phyloP scores from a whole-genome alignment of 345 rosid genomes.

The Raphanus raphanistrum region DNA sequence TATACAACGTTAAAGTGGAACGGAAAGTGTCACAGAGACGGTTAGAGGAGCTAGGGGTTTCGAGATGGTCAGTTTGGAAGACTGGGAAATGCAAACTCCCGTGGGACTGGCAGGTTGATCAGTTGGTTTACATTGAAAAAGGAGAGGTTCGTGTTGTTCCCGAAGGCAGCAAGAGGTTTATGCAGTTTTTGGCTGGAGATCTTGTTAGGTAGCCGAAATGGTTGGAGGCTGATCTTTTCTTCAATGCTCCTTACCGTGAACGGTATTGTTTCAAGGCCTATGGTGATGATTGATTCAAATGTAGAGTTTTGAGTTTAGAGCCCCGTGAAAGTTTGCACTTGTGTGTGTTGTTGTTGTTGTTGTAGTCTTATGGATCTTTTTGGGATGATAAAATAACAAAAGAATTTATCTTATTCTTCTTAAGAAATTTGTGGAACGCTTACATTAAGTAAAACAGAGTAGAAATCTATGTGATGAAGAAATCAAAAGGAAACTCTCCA shows the following conservation, averaged over 20 bases:
- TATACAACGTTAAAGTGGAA: neutral
- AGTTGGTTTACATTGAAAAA: constrained; percentile 90
- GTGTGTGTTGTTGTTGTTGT: constrained; percentile 11
- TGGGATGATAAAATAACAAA: neutral
- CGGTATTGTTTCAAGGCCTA: constrained; percentile 81
- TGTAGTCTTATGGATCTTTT: constrained; percentile 17
- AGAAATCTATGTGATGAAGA: no score
- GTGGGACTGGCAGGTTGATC: constrained; percentile 97
- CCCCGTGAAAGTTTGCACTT: neutral
- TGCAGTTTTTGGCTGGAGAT: constrained; percentile 86
- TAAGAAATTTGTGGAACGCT: no score
- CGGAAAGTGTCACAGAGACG: constrained; percentile 48
- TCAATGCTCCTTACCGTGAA: constrained; percentile 79
- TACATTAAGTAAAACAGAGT: no score
- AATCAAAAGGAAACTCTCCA: no score
- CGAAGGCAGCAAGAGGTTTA: constrained; percentile 68
- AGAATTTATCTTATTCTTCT: no score
- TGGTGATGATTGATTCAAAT: constrained; percentile 62
- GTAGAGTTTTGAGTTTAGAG: neutral
- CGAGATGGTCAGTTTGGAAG: constrained; percentile 86
- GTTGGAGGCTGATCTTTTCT: constrained; percentile 92
- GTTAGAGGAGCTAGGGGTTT: constrained; percentile 68
- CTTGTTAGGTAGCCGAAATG: constrained; percentile 91
- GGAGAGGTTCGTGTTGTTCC: constrained; percentile 96
- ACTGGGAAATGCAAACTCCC: constrained; percentile 79